Conservation (phyloP, 2,329 filamentous ascomycete species). For the Dactylellina cionopaga region DNA sequence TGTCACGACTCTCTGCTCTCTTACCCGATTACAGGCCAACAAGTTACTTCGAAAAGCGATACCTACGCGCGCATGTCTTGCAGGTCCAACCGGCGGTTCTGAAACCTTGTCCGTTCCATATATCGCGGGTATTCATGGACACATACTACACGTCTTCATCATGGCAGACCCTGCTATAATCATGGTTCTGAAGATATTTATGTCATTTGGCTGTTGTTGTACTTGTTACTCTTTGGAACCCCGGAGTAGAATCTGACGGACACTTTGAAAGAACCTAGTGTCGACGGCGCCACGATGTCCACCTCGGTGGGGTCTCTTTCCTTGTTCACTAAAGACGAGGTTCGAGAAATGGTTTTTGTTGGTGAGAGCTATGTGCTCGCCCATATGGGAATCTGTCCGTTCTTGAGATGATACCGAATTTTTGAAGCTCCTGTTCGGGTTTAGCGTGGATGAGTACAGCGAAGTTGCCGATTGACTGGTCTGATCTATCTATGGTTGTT, state of each 20-base stretch:
- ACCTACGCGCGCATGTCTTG: slow-evolving; percentile 49
- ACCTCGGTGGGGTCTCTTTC: slow-evolving; percentile 27
- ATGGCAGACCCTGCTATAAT: slow-evolving; percentile 30
- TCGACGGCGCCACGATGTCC: slow-evolving; percentile 50
- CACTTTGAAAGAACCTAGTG: slow-evolving; percentile 48
- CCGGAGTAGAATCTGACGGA: slow-evolving; percentile 31
- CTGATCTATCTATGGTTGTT: slow-evolving; percentile 21
- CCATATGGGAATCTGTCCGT: slow-evolving; percentile 46
- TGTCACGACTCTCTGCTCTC: not conserved
- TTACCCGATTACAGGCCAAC: not conserved
- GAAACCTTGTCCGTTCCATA: slow-evolving; percentile 16
- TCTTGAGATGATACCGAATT: slow-evolving; percentile 42
- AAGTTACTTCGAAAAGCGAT: slow-evolving; percentile 13
- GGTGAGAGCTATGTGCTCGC: slow-evolving; percentile 52
- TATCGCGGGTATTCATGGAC: slow-evolving; percentile 26
- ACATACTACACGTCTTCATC: not conserved
- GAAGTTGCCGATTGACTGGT: not conserved
- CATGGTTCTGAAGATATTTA: not conserved
- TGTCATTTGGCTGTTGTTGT: slow-evolving; percentile 12
- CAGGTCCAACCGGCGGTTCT: slow-evolving; percentile 50
- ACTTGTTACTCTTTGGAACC: slow-evolving; percentile 9
- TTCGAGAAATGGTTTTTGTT: slow-evolving; percentile 32
- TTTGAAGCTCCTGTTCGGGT: slow-evolving; percentile 25
- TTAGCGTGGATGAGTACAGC: slow-evolving; percentile 19
- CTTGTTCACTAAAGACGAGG: slow-evolving; percentile 35